A percentile compares a stretch with the other conserved stretches of the same genome.
phyloP scores from a whole-genome alignment of 2,329 filamentous ascomycete genomes.

The Neophaeococcomyces mojaviensis region DNA sequence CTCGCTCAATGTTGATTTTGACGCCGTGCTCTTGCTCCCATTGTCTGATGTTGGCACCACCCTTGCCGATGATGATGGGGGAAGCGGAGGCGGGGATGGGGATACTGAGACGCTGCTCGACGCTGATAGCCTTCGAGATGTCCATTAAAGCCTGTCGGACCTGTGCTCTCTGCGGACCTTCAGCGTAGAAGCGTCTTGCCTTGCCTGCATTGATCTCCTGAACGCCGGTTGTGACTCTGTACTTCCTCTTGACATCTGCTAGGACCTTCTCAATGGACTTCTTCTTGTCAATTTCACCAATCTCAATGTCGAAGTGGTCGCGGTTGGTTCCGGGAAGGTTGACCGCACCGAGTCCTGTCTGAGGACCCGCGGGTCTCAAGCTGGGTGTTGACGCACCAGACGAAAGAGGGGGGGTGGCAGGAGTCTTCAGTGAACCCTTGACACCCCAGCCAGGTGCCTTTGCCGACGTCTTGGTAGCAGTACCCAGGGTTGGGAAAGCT shows the following conservation, averaged over 20 bases:
- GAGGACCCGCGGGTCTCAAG: constrained; percentile 54
- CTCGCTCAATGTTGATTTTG: constrained; percentile 77
- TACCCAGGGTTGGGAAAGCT: constrained; percentile 84
- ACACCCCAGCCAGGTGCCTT: constrained; percentile 51
- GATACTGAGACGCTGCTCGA: constrained; percentile 67
- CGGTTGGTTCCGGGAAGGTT: constrained; percentile 70
- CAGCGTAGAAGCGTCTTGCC: constrained; percentile 72
- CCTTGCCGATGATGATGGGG: constrained; percentile 86
- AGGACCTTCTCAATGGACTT: constrained; percentile 78
- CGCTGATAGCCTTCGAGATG: constrained; percentile 77
- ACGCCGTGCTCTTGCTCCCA: constrained; percentile 87
- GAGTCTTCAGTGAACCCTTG: constrained; percentile 38
- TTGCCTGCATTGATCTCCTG: constrained; percentile 65
- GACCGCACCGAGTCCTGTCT: constrained; percentile 29
- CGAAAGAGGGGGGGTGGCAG: constrained; percentile 48
- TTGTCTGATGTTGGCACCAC: constrained; percentile 80
- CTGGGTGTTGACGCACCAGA: constrained; percentile 50
- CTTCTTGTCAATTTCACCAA: constrained; percentile 64
- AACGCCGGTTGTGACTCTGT: constrained; percentile 71
- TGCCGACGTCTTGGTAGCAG: constrained; percentile 68
- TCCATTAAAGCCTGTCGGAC: constrained; percentile 86
- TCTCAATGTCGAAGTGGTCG: constrained; percentile 66
- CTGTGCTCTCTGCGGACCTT: constrained; percentile 66
- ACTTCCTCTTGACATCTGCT: constrained; percentile 89
- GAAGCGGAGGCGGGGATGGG: constrained; percentile 76